Conservation (phyloP, 2,329 filamentous ascomycete genomes). For the Colletotrichum gloeosporioides region DNA sequence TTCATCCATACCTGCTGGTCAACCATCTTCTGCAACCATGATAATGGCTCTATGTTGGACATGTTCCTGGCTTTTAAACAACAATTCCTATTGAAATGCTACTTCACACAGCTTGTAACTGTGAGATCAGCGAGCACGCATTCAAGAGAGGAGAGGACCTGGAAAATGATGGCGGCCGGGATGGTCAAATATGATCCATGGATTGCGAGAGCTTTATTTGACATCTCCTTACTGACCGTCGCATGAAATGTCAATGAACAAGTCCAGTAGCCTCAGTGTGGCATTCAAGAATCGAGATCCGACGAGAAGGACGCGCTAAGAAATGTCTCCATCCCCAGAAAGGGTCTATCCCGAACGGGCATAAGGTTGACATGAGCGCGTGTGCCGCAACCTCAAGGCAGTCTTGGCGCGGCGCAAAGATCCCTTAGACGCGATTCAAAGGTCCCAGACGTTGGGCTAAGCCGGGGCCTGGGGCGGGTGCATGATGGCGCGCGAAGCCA, state of each 20-base stretch:
- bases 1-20: not conserved
- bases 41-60: not conserved
- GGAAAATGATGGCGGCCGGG: not conserved
- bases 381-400: not conserved
- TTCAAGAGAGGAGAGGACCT: not conserved
- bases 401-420: conserved; percentile 1
- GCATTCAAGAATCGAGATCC: not conserved
- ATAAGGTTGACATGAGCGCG: not conserved
- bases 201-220: not conserved
- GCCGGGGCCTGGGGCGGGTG: not conserved
- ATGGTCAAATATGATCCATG: not conserved
- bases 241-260: not conserved
- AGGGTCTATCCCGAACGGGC: not conserved
- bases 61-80: fast-evolving
- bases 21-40: not conserved
- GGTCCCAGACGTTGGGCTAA: not conserved
- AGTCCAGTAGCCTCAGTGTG: not conserved
- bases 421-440: conserved; percentile 1
- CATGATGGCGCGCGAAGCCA: not conserved
- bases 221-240: not conserved
- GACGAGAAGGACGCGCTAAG: not conserved
- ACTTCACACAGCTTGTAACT: not conserved
- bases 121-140: not conserved
- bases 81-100: not conserved
- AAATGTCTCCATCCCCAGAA: not conserved